Conservation (phyloP, 371 early-diverging fungal species). For the Quaeritorhiza haematococci region DNA sequence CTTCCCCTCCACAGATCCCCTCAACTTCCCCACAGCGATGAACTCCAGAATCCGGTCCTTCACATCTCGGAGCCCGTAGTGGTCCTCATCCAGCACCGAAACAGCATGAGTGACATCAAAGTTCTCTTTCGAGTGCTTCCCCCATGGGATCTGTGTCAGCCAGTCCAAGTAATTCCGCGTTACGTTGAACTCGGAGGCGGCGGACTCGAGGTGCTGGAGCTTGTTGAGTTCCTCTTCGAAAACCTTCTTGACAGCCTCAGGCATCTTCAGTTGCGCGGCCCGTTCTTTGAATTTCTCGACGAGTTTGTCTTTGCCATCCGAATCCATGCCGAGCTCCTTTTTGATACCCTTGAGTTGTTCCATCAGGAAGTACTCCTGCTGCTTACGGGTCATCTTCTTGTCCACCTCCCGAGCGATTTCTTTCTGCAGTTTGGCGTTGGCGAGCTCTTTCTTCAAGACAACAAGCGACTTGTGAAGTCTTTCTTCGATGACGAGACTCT, state of each 20-base stretch:
- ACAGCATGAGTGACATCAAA: slow-evolving; percentile 80
- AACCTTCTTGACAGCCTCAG: slow-evolving; percentile 82
- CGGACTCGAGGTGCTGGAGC: slow-evolving; percentile 88
- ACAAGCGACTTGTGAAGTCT: slow-evolving; percentile 85
- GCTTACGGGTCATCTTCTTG: slow-evolving; percentile 88
- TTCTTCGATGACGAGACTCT: slow-evolving; percentile 81
- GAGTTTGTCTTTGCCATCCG: slow-evolving; percentile 94
- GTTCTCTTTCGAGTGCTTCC: slow-evolving; percentile 79
- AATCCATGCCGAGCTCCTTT: slow-evolving; percentile 92
- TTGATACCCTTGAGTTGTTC: slow-evolving; percentile 97
- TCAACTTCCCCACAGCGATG: slow-evolving; percentile 93
- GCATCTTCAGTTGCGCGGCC: slow-evolving; percentile 79
- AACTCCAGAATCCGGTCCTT: slow-evolving; percentile 97
- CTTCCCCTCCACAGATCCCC: slow-evolving; percentile 93
- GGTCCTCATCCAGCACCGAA: slow-evolving; percentile 90
- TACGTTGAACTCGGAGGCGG: slow-evolving; percentile 93
- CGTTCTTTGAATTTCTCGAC: slow-evolving; percentile 87
- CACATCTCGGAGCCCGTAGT: slow-evolving; percentile 97
- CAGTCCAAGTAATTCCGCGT: slow-evolving; percentile 96
- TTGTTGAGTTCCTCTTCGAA: slow-evolving; percentile 96
- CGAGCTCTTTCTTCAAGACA: slow-evolving; percentile 92
- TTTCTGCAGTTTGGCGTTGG: slow-evolving; percentile 92
- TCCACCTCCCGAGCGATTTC: slow-evolving; percentile 95
- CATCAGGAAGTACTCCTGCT: slow-evolving; percentile 96
- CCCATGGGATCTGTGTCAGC: slow-evolving; percentile 97